These are phyloP conservation scores for Volvariella volvacea DNA, from an alignment of 1,284 basidiomycete genomes.

Conservation along the genomic window DNA sequence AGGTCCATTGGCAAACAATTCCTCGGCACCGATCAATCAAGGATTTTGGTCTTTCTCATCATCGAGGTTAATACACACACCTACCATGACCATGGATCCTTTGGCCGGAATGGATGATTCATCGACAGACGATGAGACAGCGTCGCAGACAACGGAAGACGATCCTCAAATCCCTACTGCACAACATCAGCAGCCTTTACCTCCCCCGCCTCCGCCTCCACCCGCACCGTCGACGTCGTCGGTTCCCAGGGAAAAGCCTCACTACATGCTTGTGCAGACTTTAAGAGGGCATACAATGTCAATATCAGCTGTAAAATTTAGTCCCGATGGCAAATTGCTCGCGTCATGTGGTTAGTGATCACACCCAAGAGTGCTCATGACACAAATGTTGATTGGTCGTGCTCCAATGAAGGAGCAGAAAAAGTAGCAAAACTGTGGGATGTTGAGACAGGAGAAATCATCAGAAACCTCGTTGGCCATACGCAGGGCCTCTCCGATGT, in stretches of 20 bases:
- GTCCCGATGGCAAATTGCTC: constrained; percentile 73
- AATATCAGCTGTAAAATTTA: constrained; percentile 80
- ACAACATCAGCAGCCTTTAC: constrained; percentile 31
- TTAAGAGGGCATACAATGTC: constrained; percentile 69
- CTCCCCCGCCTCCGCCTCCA: constrained; percentile 24
- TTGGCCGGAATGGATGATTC: constrained; percentile 54
- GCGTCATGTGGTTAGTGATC: constrained; percentile 65
- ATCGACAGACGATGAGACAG: constrained; percentile 70
- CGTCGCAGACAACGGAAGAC: constrained; percentile 78
- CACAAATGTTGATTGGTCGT: constrained; percentile 3
- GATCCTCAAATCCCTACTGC: constrained; percentile 61
- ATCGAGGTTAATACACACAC: too few relatives aligned
- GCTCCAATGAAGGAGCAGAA: constrained; percentile 52
- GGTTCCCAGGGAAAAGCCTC: constrained; percentile 45
- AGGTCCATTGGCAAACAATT: too few relatives aligned
- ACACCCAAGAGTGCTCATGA: constrained; percentile 5
- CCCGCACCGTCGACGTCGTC: constrained; percentile 18
- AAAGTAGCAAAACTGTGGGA: constrained; percentile 77
- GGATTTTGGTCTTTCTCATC: too few relatives aligned
- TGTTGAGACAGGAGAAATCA: constrained; percentile 67
- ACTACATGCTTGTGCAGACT: constrained; percentile 61
- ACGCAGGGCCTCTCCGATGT: constrained; percentile 85
- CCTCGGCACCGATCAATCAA: too few relatives aligned
- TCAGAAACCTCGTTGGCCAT: constrained; percentile 68
- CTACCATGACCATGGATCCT: constrained; percentile 24